A percentile compares a stretch with the other conserved stretches of the same genome.
Conservation (phyloP, 2,329 filamentous ascomycete genomes). For the Claviceps citrina region DNA sequence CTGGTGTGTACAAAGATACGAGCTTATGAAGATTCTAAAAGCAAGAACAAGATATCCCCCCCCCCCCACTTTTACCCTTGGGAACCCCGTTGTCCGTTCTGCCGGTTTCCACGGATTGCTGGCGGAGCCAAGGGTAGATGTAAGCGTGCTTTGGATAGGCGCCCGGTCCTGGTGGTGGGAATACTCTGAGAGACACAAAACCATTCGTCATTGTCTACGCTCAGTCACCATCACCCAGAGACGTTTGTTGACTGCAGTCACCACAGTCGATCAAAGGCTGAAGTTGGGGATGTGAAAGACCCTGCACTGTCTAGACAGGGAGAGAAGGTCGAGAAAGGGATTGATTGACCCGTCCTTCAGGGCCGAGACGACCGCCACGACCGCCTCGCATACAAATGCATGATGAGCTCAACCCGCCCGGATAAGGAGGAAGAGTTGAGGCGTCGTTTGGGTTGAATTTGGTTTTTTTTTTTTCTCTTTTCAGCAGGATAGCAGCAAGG, state of each 20-base stretch:
- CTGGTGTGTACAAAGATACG: conserved; percentile 6
- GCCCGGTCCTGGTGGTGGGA: background rate
- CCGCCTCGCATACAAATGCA: too few species aligned
- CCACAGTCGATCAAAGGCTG: too few species aligned
- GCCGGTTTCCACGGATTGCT: conserved; percentile 1
- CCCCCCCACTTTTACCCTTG: background rate
- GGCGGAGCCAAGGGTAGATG: background rate
- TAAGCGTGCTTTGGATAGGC: conserved; percentile 1
- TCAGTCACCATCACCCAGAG: background rate
- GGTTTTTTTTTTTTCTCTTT: too few species aligned
- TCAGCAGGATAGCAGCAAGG: too few species aligned
- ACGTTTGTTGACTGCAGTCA: background rate
- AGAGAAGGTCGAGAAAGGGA: too few species aligned
- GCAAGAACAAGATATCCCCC: conserved; percentile 1
- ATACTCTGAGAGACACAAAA: background rate
- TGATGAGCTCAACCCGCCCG: too few species aligned
- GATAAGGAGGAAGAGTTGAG: too few species aligned
- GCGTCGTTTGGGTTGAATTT: too few species aligned
- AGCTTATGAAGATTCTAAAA: conserved; percentile 4
- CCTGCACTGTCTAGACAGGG: too few species aligned
- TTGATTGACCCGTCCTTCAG: too few species aligned
- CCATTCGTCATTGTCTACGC: background rate
- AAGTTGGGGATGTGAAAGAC: too few species aligned
- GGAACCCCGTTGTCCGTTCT: background rate
- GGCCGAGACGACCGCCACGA: too few species aligned